Evolutionary conservation across 495 filamentous ascomycete genomes (phyloP), one percentile per base, ranked within the genome.

Genomic region (Annulohypoxylon bovei): DNA sequence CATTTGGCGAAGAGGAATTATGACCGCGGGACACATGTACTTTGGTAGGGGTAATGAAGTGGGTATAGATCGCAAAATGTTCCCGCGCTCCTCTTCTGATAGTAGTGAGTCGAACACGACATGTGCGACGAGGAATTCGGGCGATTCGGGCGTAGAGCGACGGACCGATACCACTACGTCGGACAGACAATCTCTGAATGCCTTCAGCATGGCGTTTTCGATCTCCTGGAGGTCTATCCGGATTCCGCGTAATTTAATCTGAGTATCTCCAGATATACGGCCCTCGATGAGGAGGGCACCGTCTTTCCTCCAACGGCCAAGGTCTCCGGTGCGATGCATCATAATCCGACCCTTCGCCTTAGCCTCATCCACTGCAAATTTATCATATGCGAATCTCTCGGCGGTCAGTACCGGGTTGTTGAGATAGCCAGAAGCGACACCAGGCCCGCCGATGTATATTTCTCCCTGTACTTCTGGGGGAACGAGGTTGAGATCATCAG

Each of bases 211-310:
- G 7, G 66, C 62, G 1, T 14, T 20, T 65, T 86, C 85, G 5
- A 88, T 76, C 11, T 89, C 87, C 12, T 76, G 54, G 0, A 89
- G 61, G 4, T 89, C 85, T 8, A 88, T 81, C 0, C 86, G 84
- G 6, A 86, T 55, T 0, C 87, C 87, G 0, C 81, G 73, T 2
- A 89, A 39, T 62, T 89, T 88, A 39, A 87, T 67, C 66, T 86
- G 83, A 5, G 78, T 83, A 27, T 85, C 82, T 4, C 83, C 84
- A 0, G 59, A 66, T 6, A 85, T 79, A 1, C 86, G 81, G 1
- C 79, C 77, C 0, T 75, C 46, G 37, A 84, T 71, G 0, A 80
- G 42, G 1, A 88, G 35, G 0, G 65, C 9, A 0, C 86, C 86
- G 55, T 84, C 82, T 0, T 46, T 14, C 3, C 37, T 52, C 4